Base-by-base conservation (phyloP, 208 protist genomes). In the Leishmania turanica region DNA sequence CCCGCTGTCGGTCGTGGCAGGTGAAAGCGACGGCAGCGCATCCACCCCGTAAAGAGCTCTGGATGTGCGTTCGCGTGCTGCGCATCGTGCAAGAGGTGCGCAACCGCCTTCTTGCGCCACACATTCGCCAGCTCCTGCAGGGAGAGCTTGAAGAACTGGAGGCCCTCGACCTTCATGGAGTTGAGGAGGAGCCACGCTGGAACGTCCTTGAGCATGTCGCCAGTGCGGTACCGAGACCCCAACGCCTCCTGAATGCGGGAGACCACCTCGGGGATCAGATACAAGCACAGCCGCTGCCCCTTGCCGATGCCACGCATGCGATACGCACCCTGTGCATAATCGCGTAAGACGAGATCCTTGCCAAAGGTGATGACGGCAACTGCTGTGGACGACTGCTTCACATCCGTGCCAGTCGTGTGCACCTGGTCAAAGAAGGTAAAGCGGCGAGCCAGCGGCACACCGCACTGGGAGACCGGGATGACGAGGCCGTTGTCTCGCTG, bases 391-490 rank as follows among this genome's bases (percentile, higher is more conserved):
- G 90, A 89, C 77, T 99, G 97, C 84, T 98, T 95, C 65, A 99
- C 97, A 77, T 99, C 98, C 77, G 98, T 99, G 69, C 98, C 98
- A 45, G 98, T 99, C 49, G 98, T 99, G 88, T 99, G 98, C 24
- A 99, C 92, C 87, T 98, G 91, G 76, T 99, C 97, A 75, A 98
- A 99, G 87, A 99, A 98, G 62, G 96, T 96, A 75, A 99, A 99
- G 49, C 96, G 87, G 45, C 93, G 92, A 9, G 90, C 90, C 47
- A 94, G 89, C n/a, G 92, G 84, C 69, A 99, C 92, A 73, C 97
- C 98, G 82, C 96, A 98, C 89, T 99, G 97, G 1, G 94, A 90
- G 19, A 98, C 93, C 17, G 93, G 92, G 40, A 98, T 86, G 42
- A 90, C 87, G 6, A 91, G 79, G 37, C 93, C 93, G 58, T 96